A percentile compares a stretch with the other conserved stretches of the same genome.
Evolutionary conservation across 2,329 filamentous ascomycete genomes (phyloP).

Genomic region (Sporothrix curviconia): DNA sequence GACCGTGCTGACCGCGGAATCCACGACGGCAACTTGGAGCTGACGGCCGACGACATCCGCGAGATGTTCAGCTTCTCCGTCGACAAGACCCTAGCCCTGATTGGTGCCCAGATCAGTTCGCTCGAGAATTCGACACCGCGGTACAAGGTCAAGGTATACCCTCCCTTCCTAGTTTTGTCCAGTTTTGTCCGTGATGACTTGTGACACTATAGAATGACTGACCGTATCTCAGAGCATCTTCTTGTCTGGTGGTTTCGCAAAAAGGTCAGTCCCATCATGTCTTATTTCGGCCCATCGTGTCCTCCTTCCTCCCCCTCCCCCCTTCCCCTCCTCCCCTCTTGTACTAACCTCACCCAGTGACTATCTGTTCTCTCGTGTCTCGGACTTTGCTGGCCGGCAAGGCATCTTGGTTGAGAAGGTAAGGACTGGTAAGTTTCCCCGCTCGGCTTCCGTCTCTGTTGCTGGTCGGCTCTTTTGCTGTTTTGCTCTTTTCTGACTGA

Average conservation of each 20-base stretch:
- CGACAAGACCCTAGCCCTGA: slow-evolving; percentile 21
- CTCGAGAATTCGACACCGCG: slow-evolving; percentile 15
- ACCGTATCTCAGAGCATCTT: slow-evolving; percentile 20
- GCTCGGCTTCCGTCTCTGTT: neutral
- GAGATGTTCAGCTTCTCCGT: slow-evolving; percentile 22
- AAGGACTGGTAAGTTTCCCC: slow-evolving; percentile 17
- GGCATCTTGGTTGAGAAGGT: slow-evolving; percentile 21
- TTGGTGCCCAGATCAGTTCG: slow-evolving; percentile 19
- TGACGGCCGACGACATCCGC: slow-evolving; percentile 19
- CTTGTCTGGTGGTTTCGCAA: slow-evolving; percentile 23
- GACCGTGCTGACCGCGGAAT: slow-evolving; percentile 19
- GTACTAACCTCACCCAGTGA: slow-evolving; percentile 6
- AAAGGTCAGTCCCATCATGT: slow-evolving; percentile 5
- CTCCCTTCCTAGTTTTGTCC: too few relatives aligned
- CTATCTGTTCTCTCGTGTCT: slow-evolving; percentile 21
- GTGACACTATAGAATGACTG: neutral
- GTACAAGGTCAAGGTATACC: slow-evolving; percentile 19
- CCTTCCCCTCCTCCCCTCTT: too few relatives aligned
- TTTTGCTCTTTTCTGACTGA: neutral
- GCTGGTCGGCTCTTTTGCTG: too few relatives aligned
- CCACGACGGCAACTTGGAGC: slow-evolving; percentile 16
- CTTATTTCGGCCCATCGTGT: too few relatives aligned
- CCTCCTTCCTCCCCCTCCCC: neutral
- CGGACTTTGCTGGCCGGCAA: slow-evolving; percentile 16
- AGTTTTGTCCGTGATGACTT: too few relatives aligned